Conservation (phyloP, 768 basidiomycete genomes). For the Leccinellum albellum region DNA sequence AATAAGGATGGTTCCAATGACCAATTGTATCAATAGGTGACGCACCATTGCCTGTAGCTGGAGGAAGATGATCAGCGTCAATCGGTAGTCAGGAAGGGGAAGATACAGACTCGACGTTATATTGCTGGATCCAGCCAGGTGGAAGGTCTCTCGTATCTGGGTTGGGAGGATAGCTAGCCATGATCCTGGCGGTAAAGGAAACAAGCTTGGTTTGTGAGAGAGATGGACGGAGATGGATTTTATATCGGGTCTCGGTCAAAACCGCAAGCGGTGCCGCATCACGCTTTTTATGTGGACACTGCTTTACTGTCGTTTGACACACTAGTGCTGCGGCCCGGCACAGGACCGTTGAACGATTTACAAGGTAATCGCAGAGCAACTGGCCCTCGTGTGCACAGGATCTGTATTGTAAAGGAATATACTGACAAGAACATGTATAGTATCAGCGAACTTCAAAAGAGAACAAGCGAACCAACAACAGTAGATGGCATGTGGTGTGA, state of each 20-base stretch:
- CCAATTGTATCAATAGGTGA: conserved; percentile 1
- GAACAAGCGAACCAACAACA: conserved; percentile 3
- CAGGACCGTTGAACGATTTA: conserved; percentile 1
- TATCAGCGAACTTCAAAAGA: conserved; percentile 16
- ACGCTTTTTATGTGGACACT: conserved; percentile 23
- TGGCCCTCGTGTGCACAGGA: neutral
- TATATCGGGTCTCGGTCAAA: conserved; percentile 15
- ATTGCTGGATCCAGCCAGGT: conserved; percentile 66
- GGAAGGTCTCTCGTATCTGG: conserved; percentile 63
- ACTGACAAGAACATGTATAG: conserved; percentile 23
- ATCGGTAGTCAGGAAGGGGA: conserved; percentile 11
- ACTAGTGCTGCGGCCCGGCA: conserved; percentile 18
- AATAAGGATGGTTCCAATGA: neutral
- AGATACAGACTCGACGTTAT: conserved; percentile 56
- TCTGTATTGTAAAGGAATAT: conserved; percentile 26
- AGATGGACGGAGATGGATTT: conserved; percentile 13
- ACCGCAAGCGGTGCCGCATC: conserved; percentile 14
- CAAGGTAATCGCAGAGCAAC: neutral
- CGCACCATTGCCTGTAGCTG: conserved; percentile 67
- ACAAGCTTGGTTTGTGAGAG: conserved; percentile 21
- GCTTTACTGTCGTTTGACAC: conserved; percentile 35
- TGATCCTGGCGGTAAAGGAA: conserved; percentile 22
- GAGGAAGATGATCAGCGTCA: conserved; percentile 22
- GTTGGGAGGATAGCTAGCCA: conserved; percentile 44
- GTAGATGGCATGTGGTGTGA: neutral